Percentiles rank a stretch among this genome's conserved stretches.
These are phyloP conservation scores for Clarireedia sp. DNA, from an alignment of 2,329 filamentous ascomycete species.

Conservation along the genomic window DNA sequence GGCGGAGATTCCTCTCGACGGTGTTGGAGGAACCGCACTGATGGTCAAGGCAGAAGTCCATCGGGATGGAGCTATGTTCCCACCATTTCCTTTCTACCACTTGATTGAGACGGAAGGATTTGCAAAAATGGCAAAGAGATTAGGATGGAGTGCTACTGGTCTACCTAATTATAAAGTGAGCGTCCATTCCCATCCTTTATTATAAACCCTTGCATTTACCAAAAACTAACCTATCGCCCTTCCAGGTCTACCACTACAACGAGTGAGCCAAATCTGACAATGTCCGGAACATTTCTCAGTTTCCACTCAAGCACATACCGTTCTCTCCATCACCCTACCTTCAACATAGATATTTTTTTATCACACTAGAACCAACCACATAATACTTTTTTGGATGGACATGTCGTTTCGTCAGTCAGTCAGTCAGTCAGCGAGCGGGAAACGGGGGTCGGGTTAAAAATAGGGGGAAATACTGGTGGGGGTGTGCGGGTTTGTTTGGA, in stretches of 20 bases:
- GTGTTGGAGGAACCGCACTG: constrained; percentile 86
- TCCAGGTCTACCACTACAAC: constrained; percentile 81
- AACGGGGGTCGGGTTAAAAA: neutral
- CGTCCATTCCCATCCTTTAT: constrained; percentile 21
- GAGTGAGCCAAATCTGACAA: constrained; percentile 46
- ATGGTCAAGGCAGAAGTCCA: constrained; percentile 96
- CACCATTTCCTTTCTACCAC: constrained; percentile 91
- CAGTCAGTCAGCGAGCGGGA: neutral
- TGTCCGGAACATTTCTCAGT: constrained; percentile 7
- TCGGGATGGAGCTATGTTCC: constrained; percentile 97
- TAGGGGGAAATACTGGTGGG: neutral
- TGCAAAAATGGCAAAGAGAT: constrained; percentile 85
- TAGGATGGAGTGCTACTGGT: constrained; percentile 82
- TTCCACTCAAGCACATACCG: neutral
- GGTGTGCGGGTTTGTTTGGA: neutral
- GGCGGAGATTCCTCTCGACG: constrained; percentile 70
- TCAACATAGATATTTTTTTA: constrained; percentile 8
- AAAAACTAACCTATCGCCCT: neutral
- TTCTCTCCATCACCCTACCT: neutral
- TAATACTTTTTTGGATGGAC: constrained; percentile 3
- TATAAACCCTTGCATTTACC: neutral
- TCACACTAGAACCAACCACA: neutral
- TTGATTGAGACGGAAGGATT: constrained; percentile 97
- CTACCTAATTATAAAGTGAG: constrained; percentile 91
- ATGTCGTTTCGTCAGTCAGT: neutral